These are phyloP conservation scores for Anaeramoeba flamelloides DNA, from an alignment of 78 protist species.

Conservation along the genomic window DNA sequence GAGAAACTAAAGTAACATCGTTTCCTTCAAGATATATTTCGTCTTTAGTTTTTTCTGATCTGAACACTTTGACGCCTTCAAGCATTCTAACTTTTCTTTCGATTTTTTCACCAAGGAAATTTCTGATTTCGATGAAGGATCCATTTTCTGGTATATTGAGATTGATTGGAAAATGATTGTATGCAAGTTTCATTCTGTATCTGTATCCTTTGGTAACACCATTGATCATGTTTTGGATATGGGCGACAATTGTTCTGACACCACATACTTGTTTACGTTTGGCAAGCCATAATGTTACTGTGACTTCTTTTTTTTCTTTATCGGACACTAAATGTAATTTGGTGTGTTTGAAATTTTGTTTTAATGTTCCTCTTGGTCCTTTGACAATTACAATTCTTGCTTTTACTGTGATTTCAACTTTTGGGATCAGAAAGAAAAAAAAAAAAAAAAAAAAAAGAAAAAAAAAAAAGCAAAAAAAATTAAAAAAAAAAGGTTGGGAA, in stretches of 20 bases:
- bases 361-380: too few relatives aligned
- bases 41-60: constrained; percentile 63
- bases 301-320: too few relatives aligned
- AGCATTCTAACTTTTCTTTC: constrained; percentile 47
- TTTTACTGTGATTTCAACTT: too few relatives aligned
- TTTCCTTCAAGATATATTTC: constrained; percentile 82
- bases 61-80: constrained; percentile 57
- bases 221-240: constrained; percentile 85
- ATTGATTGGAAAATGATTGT: constrained; percentile 95
- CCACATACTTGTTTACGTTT: constrained; percentile 57
- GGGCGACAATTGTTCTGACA: constrained; percentile 68
- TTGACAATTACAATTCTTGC: too few relatives aligned
- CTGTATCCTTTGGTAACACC: constrained; percentile 95
- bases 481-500: too few relatives aligned
- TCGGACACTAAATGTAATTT: too few relatives aligned
- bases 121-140: constrained; percentile 74
- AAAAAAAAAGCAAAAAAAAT: too few relatives aligned
- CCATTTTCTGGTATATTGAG: constrained; percentile 41
- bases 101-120: constrained; percentile 89
- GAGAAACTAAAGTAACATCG: constrained; percentile 77
- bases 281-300: too few relatives aligned
- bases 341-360: too few relatives aligned
- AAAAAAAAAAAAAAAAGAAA: too few relatives aligned
- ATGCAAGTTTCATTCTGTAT: constrained; percentile 93
- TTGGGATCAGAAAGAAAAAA: too few relatives aligned